phyloP scores from a whole-genome alignment of 192 early-diverging fungal species.

The Neocallimastix lanati region DNA sequence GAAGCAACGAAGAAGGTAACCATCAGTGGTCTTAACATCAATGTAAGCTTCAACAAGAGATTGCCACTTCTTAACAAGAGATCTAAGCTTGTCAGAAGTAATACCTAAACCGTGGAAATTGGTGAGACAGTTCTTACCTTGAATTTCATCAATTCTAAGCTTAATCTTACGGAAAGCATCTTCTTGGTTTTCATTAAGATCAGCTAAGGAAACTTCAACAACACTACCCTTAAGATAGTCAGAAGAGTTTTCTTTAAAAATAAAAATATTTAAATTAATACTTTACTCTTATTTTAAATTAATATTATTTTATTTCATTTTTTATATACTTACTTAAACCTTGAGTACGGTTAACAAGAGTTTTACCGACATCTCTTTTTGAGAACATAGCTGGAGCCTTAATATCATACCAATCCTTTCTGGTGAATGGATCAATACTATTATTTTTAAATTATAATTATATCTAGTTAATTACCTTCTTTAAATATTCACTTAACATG shows the following conservation, averaged over 20 bases:
- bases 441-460: neutral
- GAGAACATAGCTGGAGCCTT: slow-evolving; percentile 95
- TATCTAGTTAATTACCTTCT: too few relatives aligned
- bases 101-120: slow-evolving; percentile 99
- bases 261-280: slow-evolving; percentile 8
- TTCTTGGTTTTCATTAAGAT: slow-evolving; percentile 75
- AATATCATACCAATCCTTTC: slow-evolving; percentile 99
- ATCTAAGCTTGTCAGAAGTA: slow-evolving; percentile 99
- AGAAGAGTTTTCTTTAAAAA: slow-evolving; percentile 58
- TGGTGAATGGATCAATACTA: slow-evolving; percentile 97
- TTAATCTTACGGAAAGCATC: slow-evolving; percentile 94
- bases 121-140: slow-evolving; percentile 97
- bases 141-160: slow-evolving; percentile 91
- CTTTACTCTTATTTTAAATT: neutral
- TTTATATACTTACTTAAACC: slow-evolving; percentile 66
- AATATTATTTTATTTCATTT: neutral
- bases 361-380: slow-evolving; percentile 90
- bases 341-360: slow-evolving; percentile 99
- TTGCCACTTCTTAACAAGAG: slow-evolving; percentile 99
- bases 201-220: slow-evolving; percentile 87
- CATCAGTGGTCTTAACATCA: slow-evolving; percentile 99
- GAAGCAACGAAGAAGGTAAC: slow-evolving; percentile 96
- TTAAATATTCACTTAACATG: too few relatives aligned
- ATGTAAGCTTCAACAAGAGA: slow-evolving; percentile 92
- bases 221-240: slow-evolving; percentile 93